Percentiles rank a stretch among this genome's conserved stretches.
These are phyloP conservation scores for Camellia japonica DNA, from an alignment of 148 eudicot species.

Conservation along the genomic window DNA sequence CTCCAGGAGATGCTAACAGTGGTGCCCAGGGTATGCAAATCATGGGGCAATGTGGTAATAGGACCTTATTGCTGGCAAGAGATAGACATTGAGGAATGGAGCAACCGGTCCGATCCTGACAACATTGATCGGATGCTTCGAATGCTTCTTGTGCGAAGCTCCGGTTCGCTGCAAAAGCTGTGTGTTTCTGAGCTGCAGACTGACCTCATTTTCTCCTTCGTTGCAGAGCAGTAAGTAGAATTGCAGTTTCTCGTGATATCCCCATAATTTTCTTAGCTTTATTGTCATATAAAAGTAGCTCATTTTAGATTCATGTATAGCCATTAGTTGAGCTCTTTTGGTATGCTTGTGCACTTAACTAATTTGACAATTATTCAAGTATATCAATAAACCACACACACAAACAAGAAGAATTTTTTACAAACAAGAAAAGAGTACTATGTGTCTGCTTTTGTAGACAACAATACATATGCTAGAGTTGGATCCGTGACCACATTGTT, in stretches of 20 bases:
- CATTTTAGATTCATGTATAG: no score
- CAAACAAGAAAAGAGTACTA: no score
- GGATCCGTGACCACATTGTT: no score
- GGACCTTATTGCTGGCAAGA: conserved; percentile 85
- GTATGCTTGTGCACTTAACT: no score
- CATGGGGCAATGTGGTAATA: conserved; percentile 60
- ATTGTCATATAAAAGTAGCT: no score
- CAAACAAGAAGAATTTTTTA: no score
- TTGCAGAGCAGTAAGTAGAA: conserved; percentile 31
- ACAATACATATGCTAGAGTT: no score
- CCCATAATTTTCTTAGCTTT: no score
- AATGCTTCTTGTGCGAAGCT: conserved; percentile 50
- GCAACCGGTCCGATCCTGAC: conserved; percentile 35
- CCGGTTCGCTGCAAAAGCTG: conserved; percentile 55
- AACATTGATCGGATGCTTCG: conserved; percentile 55
- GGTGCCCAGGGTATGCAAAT: conserved; percentile 68
- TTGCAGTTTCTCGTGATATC: neutral
- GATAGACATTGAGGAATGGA: conserved; percentile 69
- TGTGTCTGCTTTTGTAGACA: no score
- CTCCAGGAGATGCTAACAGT: conserved; percentile 56
- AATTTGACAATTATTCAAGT: no score
- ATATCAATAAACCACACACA: no score
- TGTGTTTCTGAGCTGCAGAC: conserved; percentile 51
- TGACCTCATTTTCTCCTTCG: conserved; percentile 53
- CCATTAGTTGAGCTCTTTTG: no score